Percentiles rank a stretch among this genome's conserved stretches.
Conservation (phyloP, 2,329 filamentous ascomycete species). For the Talaromyces rugulosus region DNA sequence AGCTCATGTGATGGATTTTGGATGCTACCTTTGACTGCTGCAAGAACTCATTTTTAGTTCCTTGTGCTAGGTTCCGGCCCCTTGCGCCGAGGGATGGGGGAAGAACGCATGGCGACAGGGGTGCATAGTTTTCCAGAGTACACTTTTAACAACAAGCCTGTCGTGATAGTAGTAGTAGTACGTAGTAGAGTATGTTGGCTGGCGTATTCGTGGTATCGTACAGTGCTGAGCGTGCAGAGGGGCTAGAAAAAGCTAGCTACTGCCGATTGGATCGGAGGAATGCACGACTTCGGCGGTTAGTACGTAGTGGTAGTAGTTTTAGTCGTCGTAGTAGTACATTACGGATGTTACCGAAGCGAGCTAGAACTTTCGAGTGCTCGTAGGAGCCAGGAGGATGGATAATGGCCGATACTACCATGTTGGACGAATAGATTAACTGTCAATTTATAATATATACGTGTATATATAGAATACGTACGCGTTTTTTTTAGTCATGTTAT, state of each 20-base stretch:
- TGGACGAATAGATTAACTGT: not conserved
- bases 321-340: not conserved
- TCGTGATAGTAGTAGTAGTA: not conserved
- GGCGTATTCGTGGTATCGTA: too few relatives aligned
- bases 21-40: not conserved
- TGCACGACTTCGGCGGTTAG: not conserved
- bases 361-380: not conserved
- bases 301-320: not conserved
- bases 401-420: not conserved
- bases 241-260: not conserved
- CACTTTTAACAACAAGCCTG: not conserved
- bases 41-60: not conserved
- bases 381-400: not conserved
- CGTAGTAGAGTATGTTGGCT: not conserved
- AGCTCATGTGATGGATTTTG: not conserved
- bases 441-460: too few relatives aligned
- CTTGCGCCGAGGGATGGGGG: not conserved
- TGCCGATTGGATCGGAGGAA: not conserved
- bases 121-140: not conserved
- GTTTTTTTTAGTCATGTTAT: too few relatives aligned
- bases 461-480: too few relatives aligned
- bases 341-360: not conserved
- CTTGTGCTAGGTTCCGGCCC: not conserved
- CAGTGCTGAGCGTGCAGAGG: not conserved
- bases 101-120: not conserved